These are phyloP conservation scores for Mycena floridula DNA, from an alignment of 768 basidiomycete species.

Conservation along the genomic window DNA sequence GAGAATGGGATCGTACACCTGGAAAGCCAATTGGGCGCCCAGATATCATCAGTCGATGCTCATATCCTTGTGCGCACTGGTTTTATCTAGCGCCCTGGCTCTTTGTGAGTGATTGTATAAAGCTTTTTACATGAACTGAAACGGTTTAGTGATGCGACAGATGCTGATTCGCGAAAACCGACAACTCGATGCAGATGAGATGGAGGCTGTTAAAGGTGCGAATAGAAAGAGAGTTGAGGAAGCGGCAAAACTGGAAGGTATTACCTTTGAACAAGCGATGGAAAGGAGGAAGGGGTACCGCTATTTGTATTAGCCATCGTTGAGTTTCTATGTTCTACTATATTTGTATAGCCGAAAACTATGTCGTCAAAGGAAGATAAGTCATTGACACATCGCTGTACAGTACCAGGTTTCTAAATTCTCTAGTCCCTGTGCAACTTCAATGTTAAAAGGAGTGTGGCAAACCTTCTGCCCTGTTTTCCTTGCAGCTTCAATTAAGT, in stretches of 20 bases:
- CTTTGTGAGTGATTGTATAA: constrained; percentile 9
- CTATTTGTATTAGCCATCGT: constrained; percentile 43
- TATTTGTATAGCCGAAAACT: too few species aligned
- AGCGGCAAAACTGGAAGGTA: constrained; percentile 52
- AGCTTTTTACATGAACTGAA: neutral
- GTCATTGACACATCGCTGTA: too few species aligned
- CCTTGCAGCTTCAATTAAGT: too few species aligned
- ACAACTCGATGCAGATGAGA: constrained; percentile 43
- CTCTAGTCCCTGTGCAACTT: too few species aligned
- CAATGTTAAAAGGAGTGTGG: too few species aligned
- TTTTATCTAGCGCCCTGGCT: constrained; percentile 22
- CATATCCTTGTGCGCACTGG: constrained; percentile 27
- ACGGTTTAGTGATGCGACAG: constrained; percentile 29
- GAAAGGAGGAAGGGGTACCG: constrained; percentile 51
- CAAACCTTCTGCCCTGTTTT: too few species aligned
- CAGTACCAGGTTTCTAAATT: too few species aligned
- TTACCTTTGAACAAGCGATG: constrained; percentile 55
- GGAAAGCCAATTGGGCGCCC: constrained; percentile 34
- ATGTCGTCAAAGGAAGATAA: too few species aligned
- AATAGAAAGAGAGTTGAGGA: constrained; percentile 46
- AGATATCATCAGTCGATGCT: constrained; percentile 38
- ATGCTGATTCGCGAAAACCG: constrained; percentile 49
- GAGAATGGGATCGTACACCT: constrained; percentile 33
- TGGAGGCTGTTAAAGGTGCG: constrained; percentile 34
- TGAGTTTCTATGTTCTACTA: too few species aligned